phyloP scores from a whole-genome alignment of 805 yeast genomes.

The Starmera quercuum region DNA sequence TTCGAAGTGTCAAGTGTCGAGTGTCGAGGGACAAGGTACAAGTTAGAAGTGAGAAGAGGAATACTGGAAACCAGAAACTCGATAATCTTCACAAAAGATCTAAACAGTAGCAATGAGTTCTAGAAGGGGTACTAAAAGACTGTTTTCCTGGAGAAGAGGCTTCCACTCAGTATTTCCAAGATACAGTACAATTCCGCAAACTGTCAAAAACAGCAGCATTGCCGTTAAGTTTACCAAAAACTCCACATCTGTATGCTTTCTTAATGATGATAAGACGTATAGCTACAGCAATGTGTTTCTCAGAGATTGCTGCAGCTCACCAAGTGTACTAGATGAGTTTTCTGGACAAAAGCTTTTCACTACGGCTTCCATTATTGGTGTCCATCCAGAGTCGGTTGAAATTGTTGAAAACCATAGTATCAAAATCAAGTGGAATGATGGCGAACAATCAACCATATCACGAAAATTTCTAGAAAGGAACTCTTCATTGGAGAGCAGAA shows the following conservation, averaged over 20 bases:
- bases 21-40: too few species aligned
- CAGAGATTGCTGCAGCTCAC: slow-evolving; percentile 53
- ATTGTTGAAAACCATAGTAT: slow-evolving; percentile 26
- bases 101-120: too few species aligned
- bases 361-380: slow-evolving; percentile 38
- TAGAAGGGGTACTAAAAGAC: too few species aligned
- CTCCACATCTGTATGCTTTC: not conserved
- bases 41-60: too few species aligned
- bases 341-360: slow-evolving; percentile 59
- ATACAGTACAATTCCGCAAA: not conserved
- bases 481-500: slow-evolving; percentile 24
- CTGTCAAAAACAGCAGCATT: not conserved
- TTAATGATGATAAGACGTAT: slow-evolving; percentile 5
- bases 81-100: too few species aligned
- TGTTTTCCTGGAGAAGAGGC: too few species aligned
- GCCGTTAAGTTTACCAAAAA: not conserved
- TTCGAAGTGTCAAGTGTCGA: too few species aligned
- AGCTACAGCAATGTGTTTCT: slow-evolving; percentile 42
- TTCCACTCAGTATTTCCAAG: too few species aligned
- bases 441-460: slow-evolving; percentile 35
- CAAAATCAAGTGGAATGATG: slow-evolving; percentile 41
- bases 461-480: slow-evolving; percentile 38
- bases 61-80: too few species aligned
- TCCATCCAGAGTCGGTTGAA: slow-evolving; percentile 28
- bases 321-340: slow-evolving; percentile 41